These are phyloP conservation scores for Huntiella omanensis DNA, from an alignment of 2,329 filamentous ascomycete genomes.

Conservation along the genomic window DNA sequence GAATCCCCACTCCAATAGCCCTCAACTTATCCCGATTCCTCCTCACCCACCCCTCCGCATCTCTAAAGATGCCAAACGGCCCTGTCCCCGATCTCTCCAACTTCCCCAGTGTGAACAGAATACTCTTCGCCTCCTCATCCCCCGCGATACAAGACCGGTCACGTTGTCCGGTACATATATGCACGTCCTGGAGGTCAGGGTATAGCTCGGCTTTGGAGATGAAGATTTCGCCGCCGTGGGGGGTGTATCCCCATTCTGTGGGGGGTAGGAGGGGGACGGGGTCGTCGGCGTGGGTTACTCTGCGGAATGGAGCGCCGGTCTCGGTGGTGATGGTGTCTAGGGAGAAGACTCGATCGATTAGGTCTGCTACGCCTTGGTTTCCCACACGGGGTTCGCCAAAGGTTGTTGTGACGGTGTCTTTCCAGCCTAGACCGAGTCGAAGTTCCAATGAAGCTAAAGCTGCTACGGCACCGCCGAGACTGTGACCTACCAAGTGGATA, in stretches of 20 bases:
- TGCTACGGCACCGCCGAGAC: slow-evolving; percentile 79
- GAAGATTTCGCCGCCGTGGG: slow-evolving; percentile 76
- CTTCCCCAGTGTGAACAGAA: neutral
- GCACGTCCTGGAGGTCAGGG: slow-evolving; percentile 49
- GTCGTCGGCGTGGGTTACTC: slow-evolving; percentile 72
- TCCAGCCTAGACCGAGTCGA: slow-evolving; percentile 50
- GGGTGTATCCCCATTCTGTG: slow-evolving; percentile 68
- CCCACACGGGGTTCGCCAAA: slow-evolving; percentile 71
- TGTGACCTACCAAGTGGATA: slow-evolving; percentile 72
- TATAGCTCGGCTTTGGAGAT: slow-evolving; percentile 56
- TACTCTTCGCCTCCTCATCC: slow-evolving; percentile 15
- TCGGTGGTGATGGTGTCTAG: slow-evolving; percentile 18
- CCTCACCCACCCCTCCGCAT: slow-evolving; percentile 29
- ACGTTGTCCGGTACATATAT: slow-evolving; percentile 48
- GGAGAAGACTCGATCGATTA: slow-evolving; percentile 33
- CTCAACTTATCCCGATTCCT: slow-evolving; percentile 4
- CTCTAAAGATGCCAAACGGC: slow-evolving; percentile 9
- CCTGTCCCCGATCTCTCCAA: neutral
- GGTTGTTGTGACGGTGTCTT: slow-evolving; percentile 60
- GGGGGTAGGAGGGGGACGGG: slow-evolving; percentile 78
- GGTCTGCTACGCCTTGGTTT: slow-evolving; percentile 35
- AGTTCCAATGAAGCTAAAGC: slow-evolving; percentile 73
- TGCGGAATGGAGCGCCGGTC: slow-evolving; percentile 37
- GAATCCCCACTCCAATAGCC: slow-evolving; percentile 8
- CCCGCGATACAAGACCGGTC: slow-evolving; percentile 57